These are phyloP conservation scores for Erysimum cheiranthoides DNA, from an alignment of 345 rosid species.

Conservation along the genomic window DNA sequence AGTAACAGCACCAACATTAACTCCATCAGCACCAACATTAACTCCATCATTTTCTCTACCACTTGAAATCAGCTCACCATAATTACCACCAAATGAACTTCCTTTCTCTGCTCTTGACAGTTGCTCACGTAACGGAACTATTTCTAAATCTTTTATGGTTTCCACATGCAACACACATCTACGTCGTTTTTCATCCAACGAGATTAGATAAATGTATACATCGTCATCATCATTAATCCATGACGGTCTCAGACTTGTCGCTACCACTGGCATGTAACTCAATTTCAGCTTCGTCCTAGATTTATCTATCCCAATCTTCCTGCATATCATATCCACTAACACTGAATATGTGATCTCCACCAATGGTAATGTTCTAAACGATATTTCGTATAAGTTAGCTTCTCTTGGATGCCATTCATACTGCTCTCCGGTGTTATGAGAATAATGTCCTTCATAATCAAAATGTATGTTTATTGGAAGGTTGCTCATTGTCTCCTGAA, in stretches of 20 bases:
- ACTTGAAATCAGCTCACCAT: background rate
- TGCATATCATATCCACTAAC: too few relatives aligned
- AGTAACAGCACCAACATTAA: background rate
- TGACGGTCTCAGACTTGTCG: too few relatives aligned
- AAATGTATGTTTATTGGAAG: background rate
- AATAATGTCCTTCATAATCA: background rate
- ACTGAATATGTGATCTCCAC: too few relatives aligned
- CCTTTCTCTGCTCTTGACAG: background rate
- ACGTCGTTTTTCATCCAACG: background rate
- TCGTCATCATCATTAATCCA: background rate
- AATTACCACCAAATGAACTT: background rate
- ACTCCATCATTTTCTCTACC: too few relatives aligned
- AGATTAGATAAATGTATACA: background rate
- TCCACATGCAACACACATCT: conserved; percentile 8
- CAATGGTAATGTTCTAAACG: too few relatives aligned
- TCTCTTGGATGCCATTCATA: too few relatives aligned
- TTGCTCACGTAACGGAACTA: background rate
- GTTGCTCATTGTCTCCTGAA: background rate
- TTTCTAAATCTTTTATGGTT: background rate
- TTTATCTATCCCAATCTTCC: too few relatives aligned
- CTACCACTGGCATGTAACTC: too few relatives aligned
- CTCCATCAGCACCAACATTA: background rate
- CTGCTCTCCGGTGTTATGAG: too few relatives aligned
- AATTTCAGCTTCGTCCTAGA: too few relatives aligned
- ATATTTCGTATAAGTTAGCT: too few relatives aligned